phyloP scores from a whole-genome alignment of 106 monocot genomes.

The Dendrobium officinale region DNA sequence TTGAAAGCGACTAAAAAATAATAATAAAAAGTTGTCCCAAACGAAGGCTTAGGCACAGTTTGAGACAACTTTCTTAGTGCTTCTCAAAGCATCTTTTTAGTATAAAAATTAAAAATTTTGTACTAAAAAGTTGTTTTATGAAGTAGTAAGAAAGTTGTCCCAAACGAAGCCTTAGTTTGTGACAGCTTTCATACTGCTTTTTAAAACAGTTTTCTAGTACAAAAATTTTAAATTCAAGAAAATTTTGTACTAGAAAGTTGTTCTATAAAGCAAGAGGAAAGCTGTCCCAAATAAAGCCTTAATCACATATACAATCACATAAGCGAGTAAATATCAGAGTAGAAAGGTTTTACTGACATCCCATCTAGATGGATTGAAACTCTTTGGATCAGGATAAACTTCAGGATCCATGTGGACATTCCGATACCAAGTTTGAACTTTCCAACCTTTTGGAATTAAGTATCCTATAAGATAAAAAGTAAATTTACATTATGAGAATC shows the following conservation, averaged over 20 bases:
- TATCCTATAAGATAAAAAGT: slow-evolving; percentile 43
- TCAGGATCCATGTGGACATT: slow-evolving; percentile 87
- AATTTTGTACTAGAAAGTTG: neutral
- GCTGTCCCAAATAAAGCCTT: neutral
- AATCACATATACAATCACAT: neutral
- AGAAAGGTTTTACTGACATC: slow-evolving; percentile 44
- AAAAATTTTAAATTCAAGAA: too few species aligned
- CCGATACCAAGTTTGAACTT: slow-evolving; percentile 74
- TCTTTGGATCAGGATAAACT: slow-evolving; percentile 55
- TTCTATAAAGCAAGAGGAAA: neutral
- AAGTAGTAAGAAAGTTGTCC: too few species aligned
- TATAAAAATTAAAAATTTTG: too few species aligned
- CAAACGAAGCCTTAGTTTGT: too few species aligned
- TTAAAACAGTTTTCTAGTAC: too few species aligned
- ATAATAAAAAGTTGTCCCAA: too few species aligned
- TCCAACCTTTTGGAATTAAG: slow-evolving; percentile 91
- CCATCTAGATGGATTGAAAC: slow-evolving; percentile 89
- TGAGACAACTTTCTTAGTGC: too few species aligned
- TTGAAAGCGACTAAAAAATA: too few species aligned
- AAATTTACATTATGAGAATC: neutral
- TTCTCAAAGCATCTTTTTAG: too few species aligned
- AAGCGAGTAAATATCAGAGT: neutral
- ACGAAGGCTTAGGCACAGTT: too few species aligned
- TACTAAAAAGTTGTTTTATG: neutral
- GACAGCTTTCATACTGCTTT: too few species aligned